These are phyloP conservation scores for Hibiscus syriacus DNA, from an alignment of 345 rosid genomes.

Conservation along the genomic window DNA sequence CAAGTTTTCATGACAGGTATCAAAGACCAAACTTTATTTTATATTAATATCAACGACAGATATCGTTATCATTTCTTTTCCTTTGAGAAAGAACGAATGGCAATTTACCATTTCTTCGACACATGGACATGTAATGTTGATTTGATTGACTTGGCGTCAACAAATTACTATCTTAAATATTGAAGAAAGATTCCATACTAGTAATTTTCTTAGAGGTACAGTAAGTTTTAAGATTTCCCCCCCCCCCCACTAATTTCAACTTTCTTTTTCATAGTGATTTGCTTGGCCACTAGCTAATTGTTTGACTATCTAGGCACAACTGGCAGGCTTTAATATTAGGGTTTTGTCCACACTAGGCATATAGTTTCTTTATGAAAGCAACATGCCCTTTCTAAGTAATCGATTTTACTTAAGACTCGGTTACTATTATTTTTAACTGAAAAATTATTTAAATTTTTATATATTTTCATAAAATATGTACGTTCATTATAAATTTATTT, in stretches of 20 bases:
- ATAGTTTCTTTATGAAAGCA: neutral
- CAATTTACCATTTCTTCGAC: no score
- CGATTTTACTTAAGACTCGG: no score
- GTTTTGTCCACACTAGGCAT: neutral
- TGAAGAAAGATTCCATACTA: neutral
- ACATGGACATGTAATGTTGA: no score
- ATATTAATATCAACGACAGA: neutral
- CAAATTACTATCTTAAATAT: neutral
- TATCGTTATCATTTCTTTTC: no score
- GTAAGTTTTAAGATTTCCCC: no score
- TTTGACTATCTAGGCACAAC: conserved; percentile 1
- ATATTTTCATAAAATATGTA: no score
- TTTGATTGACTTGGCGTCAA: neutral
- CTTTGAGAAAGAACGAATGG: no score
- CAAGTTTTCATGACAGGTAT: neutral
- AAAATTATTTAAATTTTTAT: no score
- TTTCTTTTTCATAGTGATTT: neutral
- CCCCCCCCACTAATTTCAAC: neutral
- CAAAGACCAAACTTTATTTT: neutral
- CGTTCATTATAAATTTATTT: no score
- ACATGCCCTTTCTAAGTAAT: no score
- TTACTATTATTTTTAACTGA: no score
- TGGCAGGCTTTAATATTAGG: neutral
- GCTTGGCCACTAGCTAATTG: no score
- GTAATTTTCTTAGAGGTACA: neutral